Evolutionary conservation across 495 filamentous ascomycete genomes (phyloP).

Genomic region (Hypoxylon trugodes): DNA sequence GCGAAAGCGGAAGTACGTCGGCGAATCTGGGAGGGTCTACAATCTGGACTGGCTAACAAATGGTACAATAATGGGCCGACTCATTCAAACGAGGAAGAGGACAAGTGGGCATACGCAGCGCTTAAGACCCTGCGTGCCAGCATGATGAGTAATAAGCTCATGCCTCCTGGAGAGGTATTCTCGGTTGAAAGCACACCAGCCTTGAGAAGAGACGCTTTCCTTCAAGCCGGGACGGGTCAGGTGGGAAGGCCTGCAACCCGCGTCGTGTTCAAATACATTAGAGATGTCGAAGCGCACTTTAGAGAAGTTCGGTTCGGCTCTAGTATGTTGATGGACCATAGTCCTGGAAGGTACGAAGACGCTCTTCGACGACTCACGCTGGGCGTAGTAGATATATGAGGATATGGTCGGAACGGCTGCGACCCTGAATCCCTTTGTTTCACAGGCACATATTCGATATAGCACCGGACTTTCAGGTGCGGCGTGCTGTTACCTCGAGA

Average conservation of each 20-base stretch:
- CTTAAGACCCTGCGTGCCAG: conserved; percentile 70
- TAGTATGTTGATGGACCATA: conserved; percentile 80
- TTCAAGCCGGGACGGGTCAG: conserved; percentile 46
- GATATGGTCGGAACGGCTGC: not conserved
- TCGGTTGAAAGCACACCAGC: conserved; percentile 70
- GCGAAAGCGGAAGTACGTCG: conserved; percentile 71
- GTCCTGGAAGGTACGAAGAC: conserved; percentile 76
- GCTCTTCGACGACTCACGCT: conserved; percentile 50
- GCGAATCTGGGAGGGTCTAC: conserved; percentile 71
- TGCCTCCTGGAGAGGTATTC: conserved; percentile 82
- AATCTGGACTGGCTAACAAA: conserved; percentile 53
- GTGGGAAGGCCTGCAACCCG: conserved; percentile 70
- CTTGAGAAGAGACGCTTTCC: conserved; percentile 65
- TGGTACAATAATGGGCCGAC: conserved; percentile 51
- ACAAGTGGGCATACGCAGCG: conserved; percentile 75
- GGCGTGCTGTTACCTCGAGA: too few species aligned
- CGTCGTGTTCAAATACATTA: conserved; percentile 70
- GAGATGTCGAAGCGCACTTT: conserved; percentile 72
- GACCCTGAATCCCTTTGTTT: not conserved
- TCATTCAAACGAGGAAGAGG: conserved; percentile 58
- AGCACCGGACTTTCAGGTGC: too few species aligned
- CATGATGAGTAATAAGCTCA: conserved; percentile 74
- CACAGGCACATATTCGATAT: conserved; percentile 1
- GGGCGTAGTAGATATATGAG: conserved; percentile 43
- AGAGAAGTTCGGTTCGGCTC: conserved; percentile 74